phyloP scores from a whole-genome alignment of 257 asterid species.

The Marsdenia floribunda region DNA sequence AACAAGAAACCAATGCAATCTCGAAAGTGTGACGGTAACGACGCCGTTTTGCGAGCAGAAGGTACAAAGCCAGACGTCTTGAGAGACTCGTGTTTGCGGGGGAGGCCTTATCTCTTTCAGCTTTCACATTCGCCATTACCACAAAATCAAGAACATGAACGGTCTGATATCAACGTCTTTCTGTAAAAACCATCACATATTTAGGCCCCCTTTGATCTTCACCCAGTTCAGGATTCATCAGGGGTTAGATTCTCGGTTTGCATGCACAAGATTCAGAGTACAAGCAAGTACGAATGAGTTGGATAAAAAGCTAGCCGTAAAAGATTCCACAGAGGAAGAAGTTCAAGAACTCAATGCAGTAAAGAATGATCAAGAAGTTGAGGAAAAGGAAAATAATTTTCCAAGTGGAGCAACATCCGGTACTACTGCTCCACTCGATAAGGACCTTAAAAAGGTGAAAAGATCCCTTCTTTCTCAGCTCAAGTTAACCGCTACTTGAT shows the following conservation, averaged over 20 bases:
- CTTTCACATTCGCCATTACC: not conserved
- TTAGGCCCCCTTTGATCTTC: slow-evolving; percentile 4
- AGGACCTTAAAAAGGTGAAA: slow-evolving; percentile 71
- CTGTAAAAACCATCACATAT: slow-evolving; percentile 3
- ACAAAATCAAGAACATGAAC: slow-evolving; percentile 10
- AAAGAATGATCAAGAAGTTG: slow-evolving; percentile 21
- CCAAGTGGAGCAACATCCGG: slow-evolving; percentile 21
- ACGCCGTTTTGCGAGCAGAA: not conserved
- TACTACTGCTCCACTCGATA: slow-evolving; percentile 37
- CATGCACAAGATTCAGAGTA: slow-evolving; percentile 29
- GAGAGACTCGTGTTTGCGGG: not conserved
- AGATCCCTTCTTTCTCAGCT: not conserved
- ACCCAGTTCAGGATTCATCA: not conserved
- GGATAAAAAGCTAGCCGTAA: slow-evolving; percentile 25
- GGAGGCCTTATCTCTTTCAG: slow-evolving; percentile 3
- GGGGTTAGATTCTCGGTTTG: slow-evolving; percentile 1
- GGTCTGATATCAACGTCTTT: slow-evolving; percentile 18
- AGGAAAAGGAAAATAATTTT: slow-evolving; percentile 26
- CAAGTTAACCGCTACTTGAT: not conserved
- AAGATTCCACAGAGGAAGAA: slow-evolving; percentile 28
- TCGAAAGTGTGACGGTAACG: not conserved
- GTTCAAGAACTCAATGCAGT: slow-evolving; percentile 8
- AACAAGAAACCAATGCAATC: too few relatives aligned
- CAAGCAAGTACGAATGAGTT: slow-evolving; percentile 48
- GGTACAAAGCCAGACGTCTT: not conserved